phyloP scores from a whole-genome alignment of 495 filamentous ascomycete genomes.

The Aspergillus nidulans region DNA sequence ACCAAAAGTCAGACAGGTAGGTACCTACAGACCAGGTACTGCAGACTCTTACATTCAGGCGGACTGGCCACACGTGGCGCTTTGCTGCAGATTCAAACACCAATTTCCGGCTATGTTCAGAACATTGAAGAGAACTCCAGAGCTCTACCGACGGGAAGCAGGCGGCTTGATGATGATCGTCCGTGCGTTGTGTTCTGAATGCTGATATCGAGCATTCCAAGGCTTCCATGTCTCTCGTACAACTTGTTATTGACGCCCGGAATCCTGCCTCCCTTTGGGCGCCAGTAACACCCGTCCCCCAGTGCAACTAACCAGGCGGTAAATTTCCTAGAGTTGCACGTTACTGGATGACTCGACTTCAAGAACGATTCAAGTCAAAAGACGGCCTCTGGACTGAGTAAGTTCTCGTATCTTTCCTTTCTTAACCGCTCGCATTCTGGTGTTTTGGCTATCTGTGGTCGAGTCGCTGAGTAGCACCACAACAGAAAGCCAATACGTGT shows the following conservation, averaged over 20 bases:
- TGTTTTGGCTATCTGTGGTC: not conserved
- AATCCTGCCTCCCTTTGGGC: not conserved
- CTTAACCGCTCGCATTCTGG: not conserved
- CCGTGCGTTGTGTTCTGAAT: not conserved
- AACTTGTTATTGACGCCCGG: constrained; percentile 1
- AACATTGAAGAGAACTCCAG: too few species aligned
- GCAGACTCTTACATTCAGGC: too few species aligned
- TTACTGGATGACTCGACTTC: not conserved
- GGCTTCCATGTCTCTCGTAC: not conserved
- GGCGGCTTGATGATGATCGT: constrained; percentile 1
- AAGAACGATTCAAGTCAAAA: not conserved
- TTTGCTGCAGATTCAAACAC: not conserved
- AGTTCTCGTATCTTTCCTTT: not conserved
- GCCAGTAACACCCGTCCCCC: not conserved
- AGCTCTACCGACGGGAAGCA: not conserved
- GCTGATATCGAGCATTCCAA: not conserved
- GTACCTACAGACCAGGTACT: not conserved
- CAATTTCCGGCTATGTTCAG: too few species aligned
- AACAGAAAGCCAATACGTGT: not conserved
- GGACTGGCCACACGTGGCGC: not conserved
- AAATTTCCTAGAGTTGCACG: not conserved
- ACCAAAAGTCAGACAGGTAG: not conserved
- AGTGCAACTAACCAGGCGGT: not conserved
- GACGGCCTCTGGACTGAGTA: too few species aligned
- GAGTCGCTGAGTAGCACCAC: not conserved